Conservation (phyloP, 306 rosid species). For the Lathyrus oleraceus region DNA sequence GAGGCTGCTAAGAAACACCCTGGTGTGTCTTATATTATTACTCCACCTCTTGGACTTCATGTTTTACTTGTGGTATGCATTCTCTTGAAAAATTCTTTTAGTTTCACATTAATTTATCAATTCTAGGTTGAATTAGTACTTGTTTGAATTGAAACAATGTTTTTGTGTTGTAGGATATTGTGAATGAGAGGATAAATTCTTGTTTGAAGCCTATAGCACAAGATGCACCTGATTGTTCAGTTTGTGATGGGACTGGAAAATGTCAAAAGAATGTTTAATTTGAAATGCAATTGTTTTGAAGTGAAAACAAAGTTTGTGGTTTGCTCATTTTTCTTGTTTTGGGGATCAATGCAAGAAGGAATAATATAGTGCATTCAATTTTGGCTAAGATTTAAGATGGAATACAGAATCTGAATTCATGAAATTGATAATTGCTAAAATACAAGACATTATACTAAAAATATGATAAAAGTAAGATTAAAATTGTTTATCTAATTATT, state of each 20-base stretch:
- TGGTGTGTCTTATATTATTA: conserved; percentile 61
- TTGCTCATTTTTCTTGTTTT: too few relatives aligned
- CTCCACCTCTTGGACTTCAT: conserved; percentile 93
- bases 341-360: too few relatives aligned
- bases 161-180: conserved; percentile 67
- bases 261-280: too few relatives aligned
- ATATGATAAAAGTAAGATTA: too few relatives aligned
- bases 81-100: conserved; percentile 5
- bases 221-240: conserved; percentile 70
- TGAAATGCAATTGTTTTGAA: too few relatives aligned
- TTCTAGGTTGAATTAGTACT: not conserved
- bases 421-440: too few relatives aligned
- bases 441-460: too few relatives aligned
- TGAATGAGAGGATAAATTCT: conserved; percentile 73
- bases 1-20: conserved; percentile 87
- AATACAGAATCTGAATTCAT: too few relatives aligned
- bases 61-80: conserved; percentile 73
- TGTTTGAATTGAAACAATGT: conserved; percentile 27
- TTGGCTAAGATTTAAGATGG: too few relatives aligned
- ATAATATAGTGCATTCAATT: too few relatives aligned
- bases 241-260: conserved; percentile 73
- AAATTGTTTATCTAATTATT: too few relatives aligned
- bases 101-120: not conserved
- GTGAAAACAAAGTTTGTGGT: too few relatives aligned
- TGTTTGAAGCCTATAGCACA: conserved; percentile 77